phyloP scores from a whole-genome alignment of 345 rosid species.

The Syzygium aromaticum region DNA sequence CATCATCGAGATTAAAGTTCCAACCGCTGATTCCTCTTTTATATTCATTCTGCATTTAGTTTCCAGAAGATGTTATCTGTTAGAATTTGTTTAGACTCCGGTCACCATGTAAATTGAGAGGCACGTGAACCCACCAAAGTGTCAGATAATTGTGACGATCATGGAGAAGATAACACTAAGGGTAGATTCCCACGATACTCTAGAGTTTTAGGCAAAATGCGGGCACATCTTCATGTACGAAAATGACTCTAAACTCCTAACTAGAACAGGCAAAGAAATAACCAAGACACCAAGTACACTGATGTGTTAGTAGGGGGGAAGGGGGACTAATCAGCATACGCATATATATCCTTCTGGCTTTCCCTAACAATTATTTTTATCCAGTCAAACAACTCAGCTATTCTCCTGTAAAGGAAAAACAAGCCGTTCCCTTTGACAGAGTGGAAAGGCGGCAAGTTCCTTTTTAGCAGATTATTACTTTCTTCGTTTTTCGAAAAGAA shows the following conservation, averaged over 20 bases:
- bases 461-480: not conserved
- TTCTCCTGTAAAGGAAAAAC: not conserved
- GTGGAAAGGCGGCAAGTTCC: not conserved
- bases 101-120: not conserved
- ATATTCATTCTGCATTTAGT: constrained; percentile 67
- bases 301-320: not conserved
- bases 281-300: not conserved
- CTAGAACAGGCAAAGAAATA: not conserved
- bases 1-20: constrained; percentile 95
- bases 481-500: not conserved
- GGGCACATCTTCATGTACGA: not conserved
- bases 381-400: not conserved
- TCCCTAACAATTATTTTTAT: not conserved
- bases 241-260: not conserved
- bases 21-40: constrained; percentile 97
- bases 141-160: not conserved
- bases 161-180: not conserved
- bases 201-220: not conserved
- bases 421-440: not conserved
- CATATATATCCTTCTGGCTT: not conserved
- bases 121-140: not conserved
- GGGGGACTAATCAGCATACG: not conserved
- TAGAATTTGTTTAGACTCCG: not conserved
- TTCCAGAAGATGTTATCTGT: not conserved
- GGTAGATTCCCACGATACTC: not conserved